A percentile compares a stretch with the other conserved stretches of the same genome.
phyloP scores from a whole-genome alignment of 2,329 filamentous ascomycete species.

The Exophiala viscosa region DNA sequence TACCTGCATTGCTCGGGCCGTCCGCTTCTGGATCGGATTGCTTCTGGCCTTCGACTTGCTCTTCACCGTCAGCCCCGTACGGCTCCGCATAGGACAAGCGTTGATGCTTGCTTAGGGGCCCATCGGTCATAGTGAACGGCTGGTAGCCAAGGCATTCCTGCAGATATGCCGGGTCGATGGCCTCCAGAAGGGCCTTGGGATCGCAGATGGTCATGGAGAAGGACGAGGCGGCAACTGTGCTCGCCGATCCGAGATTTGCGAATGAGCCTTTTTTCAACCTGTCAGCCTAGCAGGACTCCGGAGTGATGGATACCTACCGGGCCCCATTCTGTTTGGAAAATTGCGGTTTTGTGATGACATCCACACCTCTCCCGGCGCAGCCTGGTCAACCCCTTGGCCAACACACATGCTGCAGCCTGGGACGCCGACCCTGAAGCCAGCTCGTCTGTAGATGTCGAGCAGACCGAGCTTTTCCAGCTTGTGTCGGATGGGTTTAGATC shows the following conservation, averaged over 20 bases:
- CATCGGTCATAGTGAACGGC: neutral
- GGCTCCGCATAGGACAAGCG: neutral
- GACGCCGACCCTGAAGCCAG: slow-evolving; percentile 40
- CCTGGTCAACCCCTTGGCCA: slow-evolving; percentile 41
- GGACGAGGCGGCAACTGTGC: slow-evolving; percentile 45
- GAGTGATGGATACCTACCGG: slow-evolving; percentile 30
- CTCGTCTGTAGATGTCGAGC: slow-evolving; percentile 37
- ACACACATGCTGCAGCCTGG: slow-evolving; percentile 48
- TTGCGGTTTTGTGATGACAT: slow-evolving; percentile 46
- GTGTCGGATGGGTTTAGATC: slow-evolving; percentile 39
- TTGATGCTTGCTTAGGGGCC: neutral
- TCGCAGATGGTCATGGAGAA: slow-evolving; percentile 45
- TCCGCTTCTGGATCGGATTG: neutral
- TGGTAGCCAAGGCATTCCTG: slow-evolving; percentile 1
- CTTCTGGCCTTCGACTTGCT: neutral
- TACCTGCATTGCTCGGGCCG: neutral
- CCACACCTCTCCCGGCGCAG: slow-evolving; percentile 42
- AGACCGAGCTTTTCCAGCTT: slow-evolving; percentile 37
- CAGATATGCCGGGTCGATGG: slow-evolving; percentile 30
- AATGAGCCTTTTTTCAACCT: slow-evolving; percentile 34
- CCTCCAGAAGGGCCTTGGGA: slow-evolving; percentile 32
- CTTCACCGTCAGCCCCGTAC: neutral
- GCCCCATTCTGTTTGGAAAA: slow-evolving; percentile 46
- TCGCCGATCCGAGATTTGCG: slow-evolving; percentile 45
- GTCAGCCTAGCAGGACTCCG: neutral